Base-by-base conservation (phyloP, 2,329 filamentous ascomycete species). In the Colletotrichum abscissum region DNA sequence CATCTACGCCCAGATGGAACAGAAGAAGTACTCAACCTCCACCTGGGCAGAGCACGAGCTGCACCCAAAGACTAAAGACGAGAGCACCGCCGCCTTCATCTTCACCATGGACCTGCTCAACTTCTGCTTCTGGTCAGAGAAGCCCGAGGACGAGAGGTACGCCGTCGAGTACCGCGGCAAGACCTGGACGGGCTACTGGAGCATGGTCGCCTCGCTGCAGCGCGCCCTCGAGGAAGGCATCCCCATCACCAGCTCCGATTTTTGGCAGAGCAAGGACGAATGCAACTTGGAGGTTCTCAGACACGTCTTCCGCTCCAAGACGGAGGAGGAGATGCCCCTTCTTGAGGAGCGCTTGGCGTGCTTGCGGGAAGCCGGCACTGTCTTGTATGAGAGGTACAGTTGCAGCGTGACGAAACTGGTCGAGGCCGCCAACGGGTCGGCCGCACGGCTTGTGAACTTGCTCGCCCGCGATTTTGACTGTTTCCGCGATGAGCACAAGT, bases 51-150 rank as follows among this genome's bases (percentile, higher is more conserved):
- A 93, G 78, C 95, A 98, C 82, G 94, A 97, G 80, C 86, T 99
- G 52, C 97, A 99, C 79, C 97, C 97, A 1, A 93, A 95, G 81
- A 79, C 89, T 55, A 95, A 95, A 79, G 92, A 97, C 79, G 93
- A 94, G 79, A 88, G 84, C 63, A 95, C 95, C 0, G 91, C 97
- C 26, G 92, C 94, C 75, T 98, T 99, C 81, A 96, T 99, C 78
- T 98, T 99, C 81, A 95, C 94, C 24, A 97, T 99, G 95, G 97
- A 99, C 81, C 83, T 99, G 33, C 86, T 99, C 63, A 99, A 99
- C 81, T 99, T 98, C 80, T 97, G 93, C 26, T 99, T 99, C 82
- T 99, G 97, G 97, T 97, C 94, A 16, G 92, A 94, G 65, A 80
- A 84, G 57, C 82, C 86, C 0, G 92, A 93, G 12, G 88, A 91